Percentiles rank a stretch among this genome's conserved stretches.
Evolutionary conservation across 805 yeast species (phyloP).

Genomic region (Cyberlindnera saturnus): DNA sequence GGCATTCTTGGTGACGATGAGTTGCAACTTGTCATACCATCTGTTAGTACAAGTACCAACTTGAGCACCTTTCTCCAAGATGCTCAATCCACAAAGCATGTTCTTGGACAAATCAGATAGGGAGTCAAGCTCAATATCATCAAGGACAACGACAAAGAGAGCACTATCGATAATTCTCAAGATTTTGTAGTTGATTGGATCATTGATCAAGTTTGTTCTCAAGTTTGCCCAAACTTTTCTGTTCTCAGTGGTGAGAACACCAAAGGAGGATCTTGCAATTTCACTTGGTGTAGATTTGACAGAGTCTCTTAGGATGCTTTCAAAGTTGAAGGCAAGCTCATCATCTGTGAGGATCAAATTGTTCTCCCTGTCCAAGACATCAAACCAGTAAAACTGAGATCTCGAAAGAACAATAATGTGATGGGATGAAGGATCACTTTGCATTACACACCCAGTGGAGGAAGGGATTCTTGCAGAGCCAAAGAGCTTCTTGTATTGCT

Average conservation of each 20-base stretch:
- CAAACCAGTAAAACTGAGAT: slow-evolving; percentile 93
- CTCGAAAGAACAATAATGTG: slow-evolving; percentile 79
- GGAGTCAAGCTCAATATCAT: slow-evolving; percentile 60
- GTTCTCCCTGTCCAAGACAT: slow-evolving; percentile 70
- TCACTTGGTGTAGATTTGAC: slow-evolving; percentile 42
- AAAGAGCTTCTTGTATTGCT: slow-evolving; percentile 80
- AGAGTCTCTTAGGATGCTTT: slow-evolving; percentile 73
- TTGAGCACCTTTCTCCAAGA: slow-evolving; percentile 78
- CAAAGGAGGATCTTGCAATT: slow-evolving; percentile 78
- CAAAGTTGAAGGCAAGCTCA: slow-evolving; percentile 69
- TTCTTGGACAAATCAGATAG: slow-evolving; percentile 68
- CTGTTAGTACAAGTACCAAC: slow-evolving; percentile 91
- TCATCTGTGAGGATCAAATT: slow-evolving; percentile 68
- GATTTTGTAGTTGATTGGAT: slow-evolving; percentile 59
- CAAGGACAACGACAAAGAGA: slow-evolving; percentile 76
- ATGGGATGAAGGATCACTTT: slow-evolving; percentile 66
- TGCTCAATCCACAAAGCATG: slow-evolving; percentile 81
- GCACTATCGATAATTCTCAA: slow-evolving; percentile 75
- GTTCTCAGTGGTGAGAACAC: slow-evolving; percentile 86
- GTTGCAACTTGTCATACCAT: slow-evolving; percentile 90
- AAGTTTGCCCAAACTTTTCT: slow-evolving; percentile 82
- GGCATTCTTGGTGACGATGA: slow-evolving; percentile 82
- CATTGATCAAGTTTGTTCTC: slow-evolving; percentile 45
- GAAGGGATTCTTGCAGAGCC: slow-evolving; percentile 89
- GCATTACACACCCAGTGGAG: slow-evolving; percentile 76